Evolutionary conservation across 2,329 filamentous ascomycete species (phyloP), one percentile per base, ranked within the genome.

Genomic region (Venturia aucupariae): DNA sequence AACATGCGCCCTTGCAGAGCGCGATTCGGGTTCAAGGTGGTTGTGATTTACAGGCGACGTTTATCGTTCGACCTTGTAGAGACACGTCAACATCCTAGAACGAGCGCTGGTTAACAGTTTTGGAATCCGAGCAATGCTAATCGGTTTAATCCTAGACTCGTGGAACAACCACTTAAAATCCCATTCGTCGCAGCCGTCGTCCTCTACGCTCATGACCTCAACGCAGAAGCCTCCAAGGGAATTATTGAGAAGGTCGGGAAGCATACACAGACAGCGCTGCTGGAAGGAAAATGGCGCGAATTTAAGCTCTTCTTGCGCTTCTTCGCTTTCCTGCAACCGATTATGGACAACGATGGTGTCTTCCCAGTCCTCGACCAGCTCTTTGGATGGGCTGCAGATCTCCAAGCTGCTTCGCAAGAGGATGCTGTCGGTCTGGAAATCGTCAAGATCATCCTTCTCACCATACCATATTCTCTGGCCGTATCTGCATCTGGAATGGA

Each of bases 131-230:
- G 15, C 17, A 15, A 27, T 30, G 30, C 70, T 72, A 67, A 71
- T 48, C 13, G 7, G 66, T 30, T 27, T 39, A 59, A 66, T 86
- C 83, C 68, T 35, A 57, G 51, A 35, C 82, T 89, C 54, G 75
- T 90, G 42, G 94, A 99, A 78, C 94, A 99, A 77, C 94, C 94
- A 0, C 88, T 99, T 75, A 97, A 97, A 81, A 95, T 92, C n/a
- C 93, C 94, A 0, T 97, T 97, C 73, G 83, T 96, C 44, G 92
- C 92, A 11, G 90, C 90, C 24, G 87, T 93, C 17, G 83, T 95
- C 54, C 82, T 96, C 65, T 84, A 91, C 65, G 84, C 87, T 68
- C 97, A 97, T 77, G 84, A 85, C 32, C 78, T 89, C 70, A 91
- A 90, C 72, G 81, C 88, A 4, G 89, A 94, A 68, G 81, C 96